Evolutionary conservation across 148 eudicot species (phyloP).

Genomic region (Cornus suecica): DNA sequence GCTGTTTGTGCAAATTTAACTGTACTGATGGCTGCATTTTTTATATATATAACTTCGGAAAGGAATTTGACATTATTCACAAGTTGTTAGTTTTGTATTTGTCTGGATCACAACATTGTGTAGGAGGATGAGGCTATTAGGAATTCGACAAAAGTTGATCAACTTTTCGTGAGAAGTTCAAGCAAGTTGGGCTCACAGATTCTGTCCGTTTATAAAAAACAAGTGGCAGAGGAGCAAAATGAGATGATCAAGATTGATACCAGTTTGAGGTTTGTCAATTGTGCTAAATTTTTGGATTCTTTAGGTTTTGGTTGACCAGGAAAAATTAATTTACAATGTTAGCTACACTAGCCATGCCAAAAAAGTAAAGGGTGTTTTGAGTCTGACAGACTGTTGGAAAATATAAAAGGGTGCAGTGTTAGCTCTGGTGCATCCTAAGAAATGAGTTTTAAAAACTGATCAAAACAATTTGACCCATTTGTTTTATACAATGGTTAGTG

Average conservation of each 20-base stretch:
- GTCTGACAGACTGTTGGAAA: too few species aligned
- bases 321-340: too few species aligned
- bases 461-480: too few species aligned
- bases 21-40: neutral
- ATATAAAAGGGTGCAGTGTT: too few species aligned
- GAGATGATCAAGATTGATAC: constrained; percentile 1
- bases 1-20: neutral
- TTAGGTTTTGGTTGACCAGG: neutral
- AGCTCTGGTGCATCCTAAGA: too few species aligned
- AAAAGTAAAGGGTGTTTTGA: too few species aligned
- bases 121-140: constrained; percentile 19
- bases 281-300: neutral
- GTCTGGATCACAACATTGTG: neutral
- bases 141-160: constrained; percentile 9
- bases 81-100: neutral
- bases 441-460: too few species aligned
- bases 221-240: neutral
- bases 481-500: too few species aligned
- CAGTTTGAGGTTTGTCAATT: constrained; percentile 11
- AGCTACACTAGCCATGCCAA: too few species aligned
- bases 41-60: too few species aligned
- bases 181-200: constrained; percentile 3
- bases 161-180: constrained; percentile 12
- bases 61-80: neutral
- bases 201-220: neutral